Percentiles rank a stretch among this genome's conserved stretches.
Evolutionary conservation across 768 basidiomycete species (phyloP).

Genomic region (Sistotremastrum suecicum): DNA sequence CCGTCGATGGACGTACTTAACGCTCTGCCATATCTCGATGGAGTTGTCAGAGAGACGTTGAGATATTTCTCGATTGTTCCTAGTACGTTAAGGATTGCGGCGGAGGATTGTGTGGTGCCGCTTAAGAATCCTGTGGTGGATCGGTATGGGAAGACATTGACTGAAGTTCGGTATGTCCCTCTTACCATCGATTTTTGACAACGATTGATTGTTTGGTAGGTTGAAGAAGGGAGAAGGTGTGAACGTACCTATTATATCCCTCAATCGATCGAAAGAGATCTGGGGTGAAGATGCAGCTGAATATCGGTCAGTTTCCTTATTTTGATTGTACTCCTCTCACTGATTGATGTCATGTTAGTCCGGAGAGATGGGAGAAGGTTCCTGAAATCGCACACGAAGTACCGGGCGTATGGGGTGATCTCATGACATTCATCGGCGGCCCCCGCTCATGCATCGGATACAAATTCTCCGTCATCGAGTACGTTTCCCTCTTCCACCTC

Average conservation of each 20-base stretch:
- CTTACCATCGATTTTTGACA: too few species aligned
- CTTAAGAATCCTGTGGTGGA: constrained; percentile 3
- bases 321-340: neutral
- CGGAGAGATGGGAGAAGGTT: constrained; percentile 10
- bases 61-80: constrained; percentile 7
- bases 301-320: too few species aligned
- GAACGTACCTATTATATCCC: constrained; percentile 11
- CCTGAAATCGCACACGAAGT: constrained; percentile 6
- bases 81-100: constrained; percentile 2
- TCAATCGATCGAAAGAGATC: constrained; percentile 15
- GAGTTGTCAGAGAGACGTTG: constrained; percentile 11
- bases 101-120: constrained; percentile 9
- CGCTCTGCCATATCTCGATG: constrained; percentile 18
- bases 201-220: neutral
- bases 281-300: constrained; percentile 21
- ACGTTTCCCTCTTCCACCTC: neutral
- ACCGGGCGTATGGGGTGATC: constrained; percentile 9
- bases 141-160: constrained; percentile 1
- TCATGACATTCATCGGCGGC: constrained; percentile 13
- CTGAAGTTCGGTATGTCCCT: constrained; percentile 1
- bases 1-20: constrained; percentile 17
- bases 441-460: constrained; percentile 14
- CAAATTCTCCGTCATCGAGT: constrained; percentile 10
- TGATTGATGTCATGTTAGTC: constrained; percentile 3
- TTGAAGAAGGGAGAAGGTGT: constrained; percentile 8